These are phyloP conservation scores for Alloascoidea hylecoeti DNA, from an alignment of 805 yeast genomes.

Conservation along the genomic window DNA sequence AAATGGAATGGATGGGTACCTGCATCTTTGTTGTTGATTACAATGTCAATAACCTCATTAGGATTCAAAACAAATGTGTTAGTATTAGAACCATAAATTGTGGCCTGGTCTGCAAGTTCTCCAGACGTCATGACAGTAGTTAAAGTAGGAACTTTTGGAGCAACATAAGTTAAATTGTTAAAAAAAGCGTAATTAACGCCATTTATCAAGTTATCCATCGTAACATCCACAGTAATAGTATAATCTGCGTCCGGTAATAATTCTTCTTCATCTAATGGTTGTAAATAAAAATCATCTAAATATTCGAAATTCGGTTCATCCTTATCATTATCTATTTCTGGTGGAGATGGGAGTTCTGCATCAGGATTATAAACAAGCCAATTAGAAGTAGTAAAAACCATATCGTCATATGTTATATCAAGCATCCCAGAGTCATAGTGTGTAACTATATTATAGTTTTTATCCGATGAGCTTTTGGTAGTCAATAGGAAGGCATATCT, in stretches of 20 bases:
- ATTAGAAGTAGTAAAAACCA: slow-evolving; percentile 61
- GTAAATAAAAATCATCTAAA: slow-evolving; percentile 68
- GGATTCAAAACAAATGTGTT: slow-evolving; percentile 57
- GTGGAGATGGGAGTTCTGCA: slow-evolving; percentile 29
- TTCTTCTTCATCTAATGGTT: slow-evolving; percentile 44
- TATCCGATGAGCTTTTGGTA: slow-evolving; percentile 47
- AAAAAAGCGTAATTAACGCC: slow-evolving; percentile 96
- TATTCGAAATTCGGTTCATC: slow-evolving; percentile 30
- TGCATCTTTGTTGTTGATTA: slow-evolving; percentile 73
- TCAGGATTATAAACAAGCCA: slow-evolving; percentile 44
- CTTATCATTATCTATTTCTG: slow-evolving; percentile 15
- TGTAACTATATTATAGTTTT: slow-evolving; percentile 75
- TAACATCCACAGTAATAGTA: slow-evolving; percentile 54
- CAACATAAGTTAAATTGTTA: slow-evolving; percentile 67
- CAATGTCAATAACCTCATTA: slow-evolving; percentile 62
- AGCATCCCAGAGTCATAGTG: slow-evolving; percentile 72
- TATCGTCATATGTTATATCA: slow-evolving; percentile 54
- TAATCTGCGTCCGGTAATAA: slow-evolving; percentile 55
- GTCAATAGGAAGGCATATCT: slow-evolving; percentile 70
- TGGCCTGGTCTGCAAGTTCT: slow-evolving; percentile 30
- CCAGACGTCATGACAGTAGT: slow-evolving; percentile 52
- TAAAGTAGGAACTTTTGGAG: slow-evolving; percentile 80
- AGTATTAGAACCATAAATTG: slow-evolving; percentile 76
- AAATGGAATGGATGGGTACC: slow-evolving; percentile 97
- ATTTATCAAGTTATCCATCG: slow-evolving; percentile 71